Base-by-base conservation (phyloP, 1,139 yeast species). In the Blastobotrys apis region DNA sequence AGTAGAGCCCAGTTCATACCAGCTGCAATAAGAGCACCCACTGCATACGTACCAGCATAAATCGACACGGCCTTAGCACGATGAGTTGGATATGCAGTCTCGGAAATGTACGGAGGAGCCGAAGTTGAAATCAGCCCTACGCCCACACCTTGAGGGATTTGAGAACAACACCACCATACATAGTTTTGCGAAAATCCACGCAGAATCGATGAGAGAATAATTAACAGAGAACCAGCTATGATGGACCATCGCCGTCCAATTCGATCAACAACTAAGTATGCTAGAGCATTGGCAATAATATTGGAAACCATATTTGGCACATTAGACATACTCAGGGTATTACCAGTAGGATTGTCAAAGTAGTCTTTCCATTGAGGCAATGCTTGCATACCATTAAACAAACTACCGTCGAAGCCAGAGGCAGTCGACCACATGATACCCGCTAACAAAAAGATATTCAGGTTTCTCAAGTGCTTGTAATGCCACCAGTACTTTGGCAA, bases 11-110 rank as follows among this genome's bases (percentile, higher is more conserved):
- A 74, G 2, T 77, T 68, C 30, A 74, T 68, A 74, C 78, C 70
- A 2, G 82, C 75, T 4, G 81, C 80, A 38, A 78, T 53, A 32
- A 74, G 60, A 9, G 80, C 74, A 32, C 83, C 83, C 39, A 75
- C 53, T 56, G 74, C 67, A 73, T 75, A 73, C 20, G 80, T 74
- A 29, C 67, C 56, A 17, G 65, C 63, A 50, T 34, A 64, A 51
- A 34, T 15, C 5, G 37, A 34, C 2, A 34, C 37, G 9, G 26
- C 29, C 21, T 34, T 34, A 17, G 69, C 44, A 23, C 52, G 35
- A 31, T 49, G 46, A 23, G 47, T 13, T 19, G 52, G 52, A 25
- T 49, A 45, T 5, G 51, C 45, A n/a, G 41, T 25, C 30, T 48
- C 51, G 15, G 51, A 31, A 13, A 32, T 32, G 22, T 41, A 25